Percentiles rank a stretch among this genome's conserved stretches.
phyloP scores from a whole-genome alignment of 225 moss, liverwort and hornwort species.

The Neckera pumila region DNA sequence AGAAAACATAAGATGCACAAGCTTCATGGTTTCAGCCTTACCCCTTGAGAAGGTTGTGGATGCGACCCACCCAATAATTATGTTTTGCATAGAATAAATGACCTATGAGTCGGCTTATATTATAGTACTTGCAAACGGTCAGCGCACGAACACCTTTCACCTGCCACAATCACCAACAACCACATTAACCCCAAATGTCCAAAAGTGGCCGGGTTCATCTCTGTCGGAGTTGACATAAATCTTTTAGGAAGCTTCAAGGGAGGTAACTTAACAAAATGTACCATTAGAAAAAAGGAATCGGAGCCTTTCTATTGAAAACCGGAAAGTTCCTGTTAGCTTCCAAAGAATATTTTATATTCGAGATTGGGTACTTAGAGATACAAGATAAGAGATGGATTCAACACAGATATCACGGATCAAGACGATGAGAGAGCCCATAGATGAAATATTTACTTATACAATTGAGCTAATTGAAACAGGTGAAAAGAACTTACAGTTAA shows the following conservation, averaged over 20 bases:
- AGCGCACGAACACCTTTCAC: constrained; percentile 56
- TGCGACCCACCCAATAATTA: constrained; percentile 36
- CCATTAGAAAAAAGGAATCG: no score
- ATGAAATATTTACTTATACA: no score
- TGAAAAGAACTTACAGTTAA: constrained; percentile 16
- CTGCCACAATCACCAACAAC: constrained; percentile 18
- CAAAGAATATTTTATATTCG: not conserved
- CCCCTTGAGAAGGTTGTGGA: constrained; percentile 35
- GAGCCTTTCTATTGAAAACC: not conserved
- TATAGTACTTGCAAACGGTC: constrained; percentile 61
- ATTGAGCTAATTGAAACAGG: not conserved
- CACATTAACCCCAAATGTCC: not conserved
- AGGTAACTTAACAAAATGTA: not conserved
- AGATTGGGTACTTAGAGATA: no score
- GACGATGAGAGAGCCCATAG: not conserved
- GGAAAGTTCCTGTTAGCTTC: not conserved
- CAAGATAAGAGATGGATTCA: not conserved
- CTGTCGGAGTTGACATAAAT: not conserved
- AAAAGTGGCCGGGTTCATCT: not conserved
- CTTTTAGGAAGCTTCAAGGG: not conserved
- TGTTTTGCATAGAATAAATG: constrained; percentile 55
- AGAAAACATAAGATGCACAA: not conserved
- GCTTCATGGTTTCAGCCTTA: not conserved
- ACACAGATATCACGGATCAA: not conserved
- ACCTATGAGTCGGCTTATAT: constrained; percentile 53